Evolutionary conservation across 1,284 basidiomycete genomes (phyloP).

Genomic region (Papiliotrema nemorosa): DNA sequence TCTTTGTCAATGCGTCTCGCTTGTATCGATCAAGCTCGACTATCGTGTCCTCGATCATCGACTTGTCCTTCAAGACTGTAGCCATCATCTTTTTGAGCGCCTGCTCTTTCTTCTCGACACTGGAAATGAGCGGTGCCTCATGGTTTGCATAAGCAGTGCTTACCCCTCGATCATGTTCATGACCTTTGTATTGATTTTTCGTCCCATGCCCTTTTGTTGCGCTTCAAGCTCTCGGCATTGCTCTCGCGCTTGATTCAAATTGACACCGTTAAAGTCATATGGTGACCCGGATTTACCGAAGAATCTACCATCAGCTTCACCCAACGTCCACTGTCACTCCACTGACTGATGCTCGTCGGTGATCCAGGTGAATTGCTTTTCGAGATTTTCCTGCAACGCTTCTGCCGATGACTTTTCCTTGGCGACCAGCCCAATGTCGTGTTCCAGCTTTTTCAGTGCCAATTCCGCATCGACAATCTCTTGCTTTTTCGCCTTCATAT

Average conservation of each 20-base stretch:
- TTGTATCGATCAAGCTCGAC: constrained; percentile 92
- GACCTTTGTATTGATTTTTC: constrained; percentile 93
- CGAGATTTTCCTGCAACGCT: constrained; percentile 56
- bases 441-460: constrained; percentile 58
- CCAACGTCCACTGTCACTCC: background rate
- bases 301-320: constrained; percentile 32
- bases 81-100: constrained; percentile 82
- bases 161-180: constrained; percentile 94
- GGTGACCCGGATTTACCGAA: constrained; percentile 79
- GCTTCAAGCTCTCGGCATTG: constrained; percentile 74
- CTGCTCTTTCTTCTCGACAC: constrained; percentile 91
- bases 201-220: constrained; percentile 81
- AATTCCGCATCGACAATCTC: constrained; percentile 70
- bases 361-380: constrained; percentile 87
- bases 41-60: constrained; percentile 94
- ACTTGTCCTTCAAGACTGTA: constrained; percentile 88
- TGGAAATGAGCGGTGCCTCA: constrained; percentile 41
- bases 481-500: constrained; percentile 76
- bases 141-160: constrained; percentile 41
- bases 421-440: constrained; percentile 53
- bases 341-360: constrained; percentile 75
- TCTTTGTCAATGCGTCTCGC: constrained; percentile 85
- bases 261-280: constrained; percentile 77
- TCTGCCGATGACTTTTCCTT: constrained; percentile 59
- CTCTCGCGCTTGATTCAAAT: constrained; percentile 63